These are phyloP conservation scores for Curvularia verruculosa DNA, from an alignment of 2,329 filamentous ascomycete species.

Conservation along the genomic window DNA sequence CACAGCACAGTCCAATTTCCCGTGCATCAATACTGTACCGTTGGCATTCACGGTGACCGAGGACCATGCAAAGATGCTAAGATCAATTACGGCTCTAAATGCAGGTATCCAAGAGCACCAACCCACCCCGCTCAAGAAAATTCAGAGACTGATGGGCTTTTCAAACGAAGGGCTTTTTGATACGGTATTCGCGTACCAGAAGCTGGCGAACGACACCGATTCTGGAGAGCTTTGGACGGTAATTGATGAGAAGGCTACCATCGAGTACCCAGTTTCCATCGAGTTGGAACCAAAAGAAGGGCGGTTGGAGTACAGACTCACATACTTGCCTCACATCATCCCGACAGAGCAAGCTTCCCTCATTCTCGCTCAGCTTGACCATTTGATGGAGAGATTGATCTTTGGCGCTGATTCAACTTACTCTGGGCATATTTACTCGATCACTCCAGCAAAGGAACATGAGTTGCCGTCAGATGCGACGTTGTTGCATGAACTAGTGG, in stretches of 20 bases:
- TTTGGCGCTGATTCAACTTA: constrained; percentile 51
- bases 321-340: constrained; percentile 67
- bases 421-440: constrained; percentile 62
- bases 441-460: constrained; percentile 65
- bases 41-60: constrained; percentile 64
- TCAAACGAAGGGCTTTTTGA: constrained; percentile 75
- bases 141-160: constrained; percentile 74
- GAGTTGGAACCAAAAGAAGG: constrained; percentile 70
- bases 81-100: constrained; percentile 70
- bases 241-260: constrained; percentile 68
- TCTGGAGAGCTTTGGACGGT: constrained; percentile 61
- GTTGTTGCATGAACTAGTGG: constrained; percentile 80
- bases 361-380: constrained; percentile 74
- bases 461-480: constrained; percentile 63
- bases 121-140: constrained; percentile 70
- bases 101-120: constrained; percentile 70
- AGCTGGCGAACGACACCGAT: constrained; percentile 47
- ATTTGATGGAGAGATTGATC: constrained; percentile 65
- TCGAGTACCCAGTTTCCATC: constrained; percentile 81
- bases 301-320: constrained; percentile 67
- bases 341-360: constrained; percentile 70
- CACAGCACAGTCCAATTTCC: constrained; percentile 69
- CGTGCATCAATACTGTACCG: constrained; percentile 82
- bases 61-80: constrained; percentile 64
- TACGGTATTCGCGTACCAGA: constrained; percentile 84